Evolutionary conservation across 2,329 filamentous ascomycete species (phyloP).

Genomic region (Diatrype stigma): DNA sequence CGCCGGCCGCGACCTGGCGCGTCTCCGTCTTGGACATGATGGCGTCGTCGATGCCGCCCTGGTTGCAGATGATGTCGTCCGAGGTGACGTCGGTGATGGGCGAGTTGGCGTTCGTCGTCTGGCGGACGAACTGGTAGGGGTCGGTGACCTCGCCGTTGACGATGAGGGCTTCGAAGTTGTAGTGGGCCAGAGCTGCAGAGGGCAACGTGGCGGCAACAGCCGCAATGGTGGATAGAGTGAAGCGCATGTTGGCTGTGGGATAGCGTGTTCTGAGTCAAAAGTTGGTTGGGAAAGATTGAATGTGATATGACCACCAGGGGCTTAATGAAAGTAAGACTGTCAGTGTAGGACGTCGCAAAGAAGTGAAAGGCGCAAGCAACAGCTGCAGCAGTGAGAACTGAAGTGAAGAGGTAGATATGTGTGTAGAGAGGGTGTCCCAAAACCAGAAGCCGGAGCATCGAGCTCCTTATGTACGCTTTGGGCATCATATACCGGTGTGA

Average conservation of each 20-base stretch:
- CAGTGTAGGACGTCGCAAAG: no score
- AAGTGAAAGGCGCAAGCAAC: no score
- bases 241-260: slow-evolving; percentile 7
- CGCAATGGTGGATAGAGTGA: slow-evolving; percentile 7
- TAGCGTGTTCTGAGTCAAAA: no score
- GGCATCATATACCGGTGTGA: no score
- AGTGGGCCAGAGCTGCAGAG: slow-evolving; percentile 8
- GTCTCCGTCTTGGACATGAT: slow-evolving; percentile 34
- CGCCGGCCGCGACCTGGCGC: slow-evolving; percentile 32
- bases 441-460: no score
- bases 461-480: no score
- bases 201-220: slow-evolving; percentile 6
- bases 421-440: no score
- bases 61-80: slow-evolving; percentile 35
- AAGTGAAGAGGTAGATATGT: no score
- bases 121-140: slow-evolving; percentile 16
- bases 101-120: slow-evolving; percentile 28
- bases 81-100: slow-evolving; percentile 36
- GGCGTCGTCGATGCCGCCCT: slow-evolving; percentile 31
- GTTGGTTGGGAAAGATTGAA: no score
- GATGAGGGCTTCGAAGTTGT: slow-evolving; percentile 15
- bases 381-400: no score
- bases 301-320: no score
- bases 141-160: slow-evolving; percentile 16
- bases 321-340: no score